Evolutionary conservation across 306 rosid genomes (phyloP).

Genomic region (Trifolium subterraneum): DNA sequence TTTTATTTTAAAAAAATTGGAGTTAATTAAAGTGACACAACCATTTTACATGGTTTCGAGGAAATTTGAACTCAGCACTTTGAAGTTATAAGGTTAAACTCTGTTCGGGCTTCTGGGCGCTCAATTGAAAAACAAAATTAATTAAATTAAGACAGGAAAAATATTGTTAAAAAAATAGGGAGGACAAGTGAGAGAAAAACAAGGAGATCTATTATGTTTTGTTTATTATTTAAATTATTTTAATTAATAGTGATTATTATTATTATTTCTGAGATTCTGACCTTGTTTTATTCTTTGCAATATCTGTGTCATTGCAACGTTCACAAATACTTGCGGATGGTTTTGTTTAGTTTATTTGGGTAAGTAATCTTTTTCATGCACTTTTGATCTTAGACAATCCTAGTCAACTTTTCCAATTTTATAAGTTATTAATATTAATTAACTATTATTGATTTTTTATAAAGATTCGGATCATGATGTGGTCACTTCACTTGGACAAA

Average conservation of each 20-base stretch:
- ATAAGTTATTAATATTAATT: slow-evolving; percentile 14
- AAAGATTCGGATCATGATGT: slow-evolving; percentile 36
- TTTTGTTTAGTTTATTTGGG: slow-evolving; percentile 99
- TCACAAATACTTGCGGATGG: slow-evolving; percentile 61
- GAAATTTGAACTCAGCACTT: too few species aligned
- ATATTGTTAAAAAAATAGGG: neutral
- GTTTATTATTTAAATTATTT: slow-evolving; percentile 23
- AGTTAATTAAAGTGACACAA: too few species aligned
- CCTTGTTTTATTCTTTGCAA: slow-evolving; percentile 57
- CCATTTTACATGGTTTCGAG: too few species aligned
- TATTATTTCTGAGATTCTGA: too few species aligned
- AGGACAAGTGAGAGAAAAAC: slow-evolving; percentile 44
- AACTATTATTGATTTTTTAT: neutral
- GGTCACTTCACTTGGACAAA: neutral
- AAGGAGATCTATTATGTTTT: slow-evolving; percentile 57
- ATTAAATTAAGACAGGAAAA: slow-evolving; percentile 23
- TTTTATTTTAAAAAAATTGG: neutral
- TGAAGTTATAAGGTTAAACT: too few species aligned
- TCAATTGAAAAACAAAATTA: neutral
- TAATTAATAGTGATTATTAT: slow-evolving; percentile 23
- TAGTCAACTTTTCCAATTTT: slow-evolving; percentile 33
- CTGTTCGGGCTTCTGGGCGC: too few species aligned
- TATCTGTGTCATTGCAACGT: slow-evolving; percentile 69
- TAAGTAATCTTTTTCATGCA: slow-evolving; percentile 45
- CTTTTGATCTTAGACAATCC: slow-evolving; percentile 44